These are phyloP conservation scores for Colletotrichum shisoi DNA, from an alignment of 2,329 filamentous ascomycete species.

Conservation along the genomic window DNA sequence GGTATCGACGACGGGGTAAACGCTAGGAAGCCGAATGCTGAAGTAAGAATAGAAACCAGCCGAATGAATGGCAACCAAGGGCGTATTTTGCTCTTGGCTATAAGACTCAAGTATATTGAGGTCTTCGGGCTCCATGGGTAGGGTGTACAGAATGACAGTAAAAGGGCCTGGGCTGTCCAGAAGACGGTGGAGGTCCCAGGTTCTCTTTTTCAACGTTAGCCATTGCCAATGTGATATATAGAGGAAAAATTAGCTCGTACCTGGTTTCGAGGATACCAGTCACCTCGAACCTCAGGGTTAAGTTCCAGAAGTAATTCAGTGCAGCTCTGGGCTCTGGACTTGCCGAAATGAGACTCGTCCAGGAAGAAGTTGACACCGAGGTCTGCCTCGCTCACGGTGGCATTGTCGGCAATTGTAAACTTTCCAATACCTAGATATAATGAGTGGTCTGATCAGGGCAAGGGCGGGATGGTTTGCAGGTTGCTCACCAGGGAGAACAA, in stretches of 20 bases:
- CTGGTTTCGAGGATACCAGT: constrained; percentile 66
- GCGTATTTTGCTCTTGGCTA: constrained; percentile 66
- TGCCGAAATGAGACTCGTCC: constrained; percentile 78
- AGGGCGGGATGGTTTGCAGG: background rate
- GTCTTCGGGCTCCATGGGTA: constrained; percentile 57
- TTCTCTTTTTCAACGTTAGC: constrained; percentile 40
- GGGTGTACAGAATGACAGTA: constrained; percentile 64
- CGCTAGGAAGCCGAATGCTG: constrained; percentile 76
- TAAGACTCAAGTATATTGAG: constrained; percentile 58
- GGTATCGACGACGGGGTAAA: constrained; percentile 92
- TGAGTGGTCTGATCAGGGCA: constrained; percentile 40
- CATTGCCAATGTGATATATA: background rate
- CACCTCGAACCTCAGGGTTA: constrained; percentile 88
- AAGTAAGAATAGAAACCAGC: constrained; percentile 92
- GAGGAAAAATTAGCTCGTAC: constrained; percentile 47
- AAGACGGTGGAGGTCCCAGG: constrained; percentile 52
- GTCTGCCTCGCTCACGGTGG: constrained; percentile 79
- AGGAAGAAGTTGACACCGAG: constrained; percentile 98
- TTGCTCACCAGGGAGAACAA: constrained; percentile 80
- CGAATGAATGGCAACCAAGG: constrained; percentile 85
- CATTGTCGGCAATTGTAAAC: constrained; percentile 89
- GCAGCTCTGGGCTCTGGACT: constrained; percentile 78
- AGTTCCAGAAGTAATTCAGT: constrained; percentile 82
- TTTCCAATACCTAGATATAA: constrained; percentile 74
- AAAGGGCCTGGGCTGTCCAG: constrained; percentile 55